These are phyloP conservation scores for Termitomyces sp. DNA, from an alignment of 768 basidiomycete genomes.

Conservation along the genomic window DNA sequence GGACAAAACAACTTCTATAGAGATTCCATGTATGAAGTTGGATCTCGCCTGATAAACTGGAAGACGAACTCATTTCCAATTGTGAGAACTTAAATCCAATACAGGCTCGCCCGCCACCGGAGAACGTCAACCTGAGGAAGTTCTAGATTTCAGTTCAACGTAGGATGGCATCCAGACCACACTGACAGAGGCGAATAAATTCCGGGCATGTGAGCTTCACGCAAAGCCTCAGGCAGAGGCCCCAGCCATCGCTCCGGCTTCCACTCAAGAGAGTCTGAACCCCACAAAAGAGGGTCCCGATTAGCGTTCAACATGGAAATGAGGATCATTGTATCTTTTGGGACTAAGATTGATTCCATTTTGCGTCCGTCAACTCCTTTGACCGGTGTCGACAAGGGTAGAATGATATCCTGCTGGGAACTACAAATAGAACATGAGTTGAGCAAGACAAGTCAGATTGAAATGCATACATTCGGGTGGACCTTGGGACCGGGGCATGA, in stretches of 20 bases:
- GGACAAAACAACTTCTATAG: constrained; percentile 17
- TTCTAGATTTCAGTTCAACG: neutral
- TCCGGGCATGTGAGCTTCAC: constrained; percentile 23
- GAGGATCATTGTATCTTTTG: constrained; percentile 14
- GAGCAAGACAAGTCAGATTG: neutral
- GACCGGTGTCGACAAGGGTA: constrained; percentile 26
- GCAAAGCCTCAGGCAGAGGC: constrained; percentile 26
- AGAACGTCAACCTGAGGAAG: neutral
- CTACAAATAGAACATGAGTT: neutral
- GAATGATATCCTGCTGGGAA: constrained; percentile 16
- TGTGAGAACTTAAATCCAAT: constrained; percentile 34
- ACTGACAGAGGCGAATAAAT: constrained; percentile 20
- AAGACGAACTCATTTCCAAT: constrained; percentile 27
- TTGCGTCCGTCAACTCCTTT: neutral
- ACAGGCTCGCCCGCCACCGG: constrained; percentile 20
- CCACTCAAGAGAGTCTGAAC: constrained; percentile 21
- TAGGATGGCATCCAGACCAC: constrained; percentile 2
- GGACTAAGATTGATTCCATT: neutral
- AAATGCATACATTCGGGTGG: constrained; percentile 9
- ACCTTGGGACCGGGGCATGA: constrained; percentile 1
- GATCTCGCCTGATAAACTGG: neutral
- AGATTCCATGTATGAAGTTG: neutral
- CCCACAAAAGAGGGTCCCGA: constrained; percentile 18
- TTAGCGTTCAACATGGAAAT: constrained; percentile 21
- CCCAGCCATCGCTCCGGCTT: constrained; percentile 24